Conservation (phyloP, 768 basidiomycete species). For the Collybiopsis luxurians region DNA sequence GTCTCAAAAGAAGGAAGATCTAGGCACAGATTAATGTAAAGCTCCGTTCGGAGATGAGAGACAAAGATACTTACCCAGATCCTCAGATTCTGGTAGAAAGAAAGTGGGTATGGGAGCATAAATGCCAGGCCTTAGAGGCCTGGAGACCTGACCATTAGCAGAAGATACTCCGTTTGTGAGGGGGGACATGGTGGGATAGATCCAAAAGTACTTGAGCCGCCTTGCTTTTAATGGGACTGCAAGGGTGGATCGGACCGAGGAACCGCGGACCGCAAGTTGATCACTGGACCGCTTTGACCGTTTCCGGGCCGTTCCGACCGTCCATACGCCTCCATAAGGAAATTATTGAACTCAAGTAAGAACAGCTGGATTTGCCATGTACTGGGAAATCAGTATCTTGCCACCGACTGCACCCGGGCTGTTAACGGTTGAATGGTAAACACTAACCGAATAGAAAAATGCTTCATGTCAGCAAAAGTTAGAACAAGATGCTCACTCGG, state of each 20-base stretch:
- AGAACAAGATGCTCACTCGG: too few relatives aligned
- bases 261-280: not conserved
- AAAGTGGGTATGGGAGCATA: constrained; percentile 88
- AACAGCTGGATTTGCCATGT: too few relatives aligned
- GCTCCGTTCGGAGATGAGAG: constrained; percentile 6
- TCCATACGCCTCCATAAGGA: not conserved
- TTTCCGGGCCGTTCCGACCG: not conserved
- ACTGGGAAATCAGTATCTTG: too few relatives aligned
- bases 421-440: too few relatives aligned
- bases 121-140: constrained; percentile 71
- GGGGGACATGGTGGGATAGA: constrained; percentile 34
- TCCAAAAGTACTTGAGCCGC: not conserved
- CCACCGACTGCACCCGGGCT: too few relatives aligned
- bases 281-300: not conserved
- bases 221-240: not conserved
- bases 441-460: too few relatives aligned
- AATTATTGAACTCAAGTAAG: too few relatives aligned
- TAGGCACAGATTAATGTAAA: constrained; percentile 17
- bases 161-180: constrained; percentile 26
- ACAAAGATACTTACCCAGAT: constrained; percentile 60
- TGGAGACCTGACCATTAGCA: constrained; percentile 25
- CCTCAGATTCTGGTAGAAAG: constrained; percentile 72
- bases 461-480: too few relatives aligned
- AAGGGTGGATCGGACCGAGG: not conserved
- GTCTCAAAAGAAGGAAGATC: constrained; percentile 68